Evolutionary conservation across 2,329 filamentous ascomycete genomes (phyloP).

Genomic region (Magnaporthiopsis poae): DNA sequence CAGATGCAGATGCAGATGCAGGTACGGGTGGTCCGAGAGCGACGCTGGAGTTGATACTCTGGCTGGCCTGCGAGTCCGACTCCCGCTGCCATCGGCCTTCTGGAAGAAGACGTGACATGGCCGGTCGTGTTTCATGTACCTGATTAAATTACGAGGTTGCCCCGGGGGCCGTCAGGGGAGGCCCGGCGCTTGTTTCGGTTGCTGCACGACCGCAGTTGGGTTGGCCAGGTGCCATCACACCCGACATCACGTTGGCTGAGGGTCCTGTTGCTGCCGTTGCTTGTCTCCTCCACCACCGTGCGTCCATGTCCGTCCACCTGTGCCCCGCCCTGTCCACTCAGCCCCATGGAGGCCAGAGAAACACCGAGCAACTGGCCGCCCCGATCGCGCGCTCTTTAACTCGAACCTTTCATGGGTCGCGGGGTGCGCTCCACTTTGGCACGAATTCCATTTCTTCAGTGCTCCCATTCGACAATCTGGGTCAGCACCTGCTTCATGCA

Average conservation of each 20-base stretch:
- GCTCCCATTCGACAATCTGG: conserved; percentile 2
- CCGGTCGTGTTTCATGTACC: conserved; percentile 19
- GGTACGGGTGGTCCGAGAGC: no score
- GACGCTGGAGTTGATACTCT: no score
- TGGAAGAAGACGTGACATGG: conserved; percentile 20
- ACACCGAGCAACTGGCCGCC: not conserved
- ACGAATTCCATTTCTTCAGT: conserved; percentile 1
- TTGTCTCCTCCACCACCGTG: not conserved
- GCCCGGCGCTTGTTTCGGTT: conserved; percentile 18
- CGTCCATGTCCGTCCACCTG: no score
- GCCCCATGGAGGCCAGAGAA: conserved; percentile 7
- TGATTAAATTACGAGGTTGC: conserved; percentile 14
- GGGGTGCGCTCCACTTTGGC: not conserved
- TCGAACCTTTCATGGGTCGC: not conserved
- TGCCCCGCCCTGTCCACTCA: not conserved
- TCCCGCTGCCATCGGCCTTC: conserved; percentile 12
- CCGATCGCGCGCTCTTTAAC: not conserved
- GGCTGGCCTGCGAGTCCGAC: no score
- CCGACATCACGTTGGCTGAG: not conserved
- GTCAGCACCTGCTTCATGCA: conserved; percentile 12
- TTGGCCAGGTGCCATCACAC: not conserved
- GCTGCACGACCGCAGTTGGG: conserved; percentile 16
- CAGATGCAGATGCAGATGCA: no score
- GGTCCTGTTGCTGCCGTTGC: not conserved
- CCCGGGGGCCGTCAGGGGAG: not conserved